Base-by-base conservation (phyloP, 352 stramenopile genomes). In the Phytophthora multivora region DNA sequence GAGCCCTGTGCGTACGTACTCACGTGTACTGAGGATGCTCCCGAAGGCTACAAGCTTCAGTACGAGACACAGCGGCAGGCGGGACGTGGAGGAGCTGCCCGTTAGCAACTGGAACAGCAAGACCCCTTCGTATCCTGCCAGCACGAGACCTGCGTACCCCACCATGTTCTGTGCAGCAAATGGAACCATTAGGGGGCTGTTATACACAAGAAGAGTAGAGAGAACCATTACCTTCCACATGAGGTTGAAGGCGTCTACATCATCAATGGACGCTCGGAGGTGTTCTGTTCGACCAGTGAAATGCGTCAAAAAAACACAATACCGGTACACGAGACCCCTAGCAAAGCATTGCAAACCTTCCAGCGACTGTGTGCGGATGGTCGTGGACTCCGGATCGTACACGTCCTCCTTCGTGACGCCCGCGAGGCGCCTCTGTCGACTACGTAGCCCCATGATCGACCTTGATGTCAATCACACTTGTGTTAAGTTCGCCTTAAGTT, bases 371-470 rank as follows among this genome's bases (percentile, higher is more conserved):
- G 49, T 56, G 11, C 51, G 60, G 42, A 79, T 69, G n/a, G 55
- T 52, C 16, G 49, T 67, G 12, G 71, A 65, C 58, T 88, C 73
- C 19, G 69, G 45, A 51, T 84, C 75, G 54, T 79, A 84, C 18
- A 66, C 63, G 5, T 71, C 69, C 26, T 76, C 67, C 26, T 60
- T 43, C 0, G 66, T 51, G 21, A 82, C 62, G 60, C 79, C 70
- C 11, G 63, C 66, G 18, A 75, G 59, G 26, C 73, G 75, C 36
- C 78, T 75, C 49, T 85, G 71, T 26, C 78, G 66, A 43, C 75
- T 86, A 1, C 79, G 73, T 1, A 88, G 69, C 7, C 75, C 75
- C 79, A 88, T 87, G 53, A 26, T 50, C 36, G 38, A 15, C 2
- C 2, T 4, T n/a, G n/a, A n/a, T n/a, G 23, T 36, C 12, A 13